A percentile compares a stretch with the other conserved stretches of the same genome.
These are phyloP conservation scores for Gossypium longicalyx DNA, from an alignment of 345 rosid species.

Conservation along the genomic window DNA sequence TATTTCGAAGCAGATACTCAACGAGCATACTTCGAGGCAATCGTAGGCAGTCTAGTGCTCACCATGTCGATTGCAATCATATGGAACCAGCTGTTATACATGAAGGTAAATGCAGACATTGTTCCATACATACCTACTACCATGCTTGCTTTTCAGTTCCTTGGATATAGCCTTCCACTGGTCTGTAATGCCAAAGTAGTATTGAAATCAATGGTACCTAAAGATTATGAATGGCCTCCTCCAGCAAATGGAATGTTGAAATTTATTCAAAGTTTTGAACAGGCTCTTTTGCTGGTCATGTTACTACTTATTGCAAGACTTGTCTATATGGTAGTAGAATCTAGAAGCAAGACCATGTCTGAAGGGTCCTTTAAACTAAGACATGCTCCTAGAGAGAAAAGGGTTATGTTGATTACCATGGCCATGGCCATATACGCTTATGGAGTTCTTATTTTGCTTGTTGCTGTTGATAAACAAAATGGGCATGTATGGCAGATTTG, in stretches of 20 bases:
- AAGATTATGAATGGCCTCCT: neutral
- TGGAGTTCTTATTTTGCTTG: neutral
- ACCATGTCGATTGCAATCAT: neutral
- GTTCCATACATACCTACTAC: slow-evolving; percentile 2
- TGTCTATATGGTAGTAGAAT: neutral
- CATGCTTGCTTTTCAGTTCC: slow-evolving; percentile 10
- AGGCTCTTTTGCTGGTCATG: neutral
- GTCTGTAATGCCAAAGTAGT: neutral
- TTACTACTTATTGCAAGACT: neutral
- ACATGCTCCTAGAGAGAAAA: neutral
- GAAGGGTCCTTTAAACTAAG: neutral
- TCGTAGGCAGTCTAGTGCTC: neutral
- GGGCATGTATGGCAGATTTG: neutral
- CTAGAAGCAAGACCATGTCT: neutral
- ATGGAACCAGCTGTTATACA: neutral
- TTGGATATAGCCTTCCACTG: slow-evolving; percentile 7
- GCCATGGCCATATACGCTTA: neutral
- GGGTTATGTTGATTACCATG: neutral
- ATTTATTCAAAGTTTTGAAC: neutral
- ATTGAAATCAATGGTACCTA: neutral
- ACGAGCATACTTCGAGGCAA: neutral
- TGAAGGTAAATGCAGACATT: slow-evolving; percentile 6
- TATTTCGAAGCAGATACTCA: neutral
- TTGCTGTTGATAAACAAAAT: neutral
- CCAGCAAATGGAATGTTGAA: neutral